Base-by-base conservation (phyloP, 176 grass and related monocot species). In the Triticum aestivum region DNA sequence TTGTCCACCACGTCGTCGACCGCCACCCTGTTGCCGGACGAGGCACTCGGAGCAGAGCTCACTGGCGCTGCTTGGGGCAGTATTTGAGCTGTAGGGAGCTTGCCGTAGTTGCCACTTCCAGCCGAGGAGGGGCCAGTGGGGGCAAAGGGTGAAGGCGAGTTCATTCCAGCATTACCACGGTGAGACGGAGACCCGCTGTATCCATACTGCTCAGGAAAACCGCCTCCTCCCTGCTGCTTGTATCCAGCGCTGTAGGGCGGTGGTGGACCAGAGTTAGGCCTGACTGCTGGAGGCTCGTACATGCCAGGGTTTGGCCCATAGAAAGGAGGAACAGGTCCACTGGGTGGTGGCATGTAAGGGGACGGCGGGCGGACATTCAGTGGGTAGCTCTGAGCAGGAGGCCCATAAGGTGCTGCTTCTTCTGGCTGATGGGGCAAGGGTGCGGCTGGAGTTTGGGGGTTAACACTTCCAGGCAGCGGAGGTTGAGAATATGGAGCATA, bases 1-100 rank as follows among this genome's bases (percentile, higher is more conserved):
- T 96, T 96, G 62, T 99, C 97, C 2, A 99, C 91, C 35, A 99
- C 94, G 24, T 99, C 97, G 14, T 99, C 94, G 0, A 94, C 30
- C 11, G 89, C 66, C 80, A 89, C 82, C 62, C 89, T 89, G 38
- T n/a, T 87, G 34, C 88, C 83, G 2, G 86, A 82, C 18, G 88
- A 87, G 38, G 8, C 86, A 29, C 92, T 82, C 15, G 74, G 88
- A 8, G 15, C 56, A 14, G 90, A 87, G 52, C 84, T 86, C 39
- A 85, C 81, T 13, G 92, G 86, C 5, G 73, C 39, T 1, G 92
- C 92, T 14, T 99, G 92, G 17, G 97, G 94, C 63, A 94, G 83
- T 49, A 93, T 34, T 44, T 91, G 92, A 34, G 97, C 97, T 11
- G 94, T 87, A 30, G 92, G 92, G 52, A 94, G 85, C 61, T 87